A percentile compares a stretch with the other conserved stretches of the same genome.
Evolutionary conservation across 176 grass and related monocot genomes (phyloP).

Genomic region (Bothriochloa decipiens): DNA sequence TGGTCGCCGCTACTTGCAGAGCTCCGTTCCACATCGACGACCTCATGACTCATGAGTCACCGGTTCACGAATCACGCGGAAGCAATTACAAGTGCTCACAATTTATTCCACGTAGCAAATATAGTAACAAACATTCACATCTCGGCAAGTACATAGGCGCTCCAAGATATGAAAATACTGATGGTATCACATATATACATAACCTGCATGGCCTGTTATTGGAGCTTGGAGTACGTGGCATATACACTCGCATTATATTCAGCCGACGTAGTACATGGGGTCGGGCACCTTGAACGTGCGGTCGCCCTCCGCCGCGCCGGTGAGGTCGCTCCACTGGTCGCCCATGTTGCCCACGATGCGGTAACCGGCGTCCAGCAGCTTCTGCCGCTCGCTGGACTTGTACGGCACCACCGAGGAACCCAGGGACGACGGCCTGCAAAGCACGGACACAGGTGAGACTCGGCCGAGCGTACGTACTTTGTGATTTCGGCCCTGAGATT

Average conservation of each 20-base stretch:
- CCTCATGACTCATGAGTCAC: too few species aligned
- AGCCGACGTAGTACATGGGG: slow-evolving; percentile 55
- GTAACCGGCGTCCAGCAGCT: slow-evolving; percentile 44
- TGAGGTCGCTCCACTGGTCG: slow-evolving; percentile 64
- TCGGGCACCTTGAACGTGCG: slow-evolving; percentile 61
- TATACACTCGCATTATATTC: not conserved
- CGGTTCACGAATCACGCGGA: too few species aligned
- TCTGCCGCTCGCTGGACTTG: slow-evolving; percentile 52
- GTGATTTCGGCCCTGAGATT: too few species aligned
- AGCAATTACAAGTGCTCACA: too few species aligned
- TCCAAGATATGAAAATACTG: not conserved
- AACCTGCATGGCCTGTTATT: too few species aligned
- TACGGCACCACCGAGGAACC: slow-evolving; percentile 27
- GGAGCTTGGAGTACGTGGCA: too few species aligned
- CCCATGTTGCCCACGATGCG: slow-evolving; percentile 51
- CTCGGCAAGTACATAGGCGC: not conserved
- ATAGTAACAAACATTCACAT: not conserved
- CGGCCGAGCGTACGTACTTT: too few species aligned
- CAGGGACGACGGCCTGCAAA: slow-evolving; percentile 10
- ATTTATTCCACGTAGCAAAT: not conserved
- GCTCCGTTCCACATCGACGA: too few species aligned
- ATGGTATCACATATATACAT: too few species aligned
- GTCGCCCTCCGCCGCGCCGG: slow-evolving; percentile 28
- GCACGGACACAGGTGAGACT: too few species aligned
- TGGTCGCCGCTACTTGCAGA: too few species aligned